A percentile compares a stretch with the other conserved stretches of the same genome.
These are phyloP conservation scores for Spongospora subterranea DNA, from an alignment of 208 protist species.

Conservation along the genomic window DNA sequence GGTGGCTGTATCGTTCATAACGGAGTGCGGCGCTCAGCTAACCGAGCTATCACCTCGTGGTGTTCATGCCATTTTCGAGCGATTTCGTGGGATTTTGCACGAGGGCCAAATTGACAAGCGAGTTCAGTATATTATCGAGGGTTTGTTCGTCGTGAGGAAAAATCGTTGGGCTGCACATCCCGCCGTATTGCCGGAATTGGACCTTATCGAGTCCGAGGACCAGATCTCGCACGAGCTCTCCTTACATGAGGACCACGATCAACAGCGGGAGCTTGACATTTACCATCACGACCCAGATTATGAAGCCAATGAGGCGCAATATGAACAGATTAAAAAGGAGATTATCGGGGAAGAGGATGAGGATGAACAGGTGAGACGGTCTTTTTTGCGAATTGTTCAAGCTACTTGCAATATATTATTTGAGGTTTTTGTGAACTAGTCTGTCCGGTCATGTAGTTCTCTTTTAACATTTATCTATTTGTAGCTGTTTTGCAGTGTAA, in stretches of 20 bases:
- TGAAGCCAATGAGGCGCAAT: constrained; percentile 87
- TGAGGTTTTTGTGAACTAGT: not conserved
- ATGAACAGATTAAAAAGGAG: constrained; percentile 82
- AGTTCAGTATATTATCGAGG: constrained; percentile 94
- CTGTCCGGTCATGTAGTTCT: not conserved
- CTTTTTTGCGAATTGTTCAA: too few species aligned
- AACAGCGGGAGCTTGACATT: constrained; percentile 77
- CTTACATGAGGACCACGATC: constrained; percentile 85
- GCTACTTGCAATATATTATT: too few species aligned
- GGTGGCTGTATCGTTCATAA: constrained; percentile 84
- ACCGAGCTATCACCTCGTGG: constrained; percentile 69
- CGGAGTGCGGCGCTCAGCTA: constrained; percentile 76
- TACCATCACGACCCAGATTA: constrained; percentile 86
- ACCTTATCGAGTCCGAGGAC: constrained; percentile 86
- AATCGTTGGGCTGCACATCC: constrained; percentile 73
- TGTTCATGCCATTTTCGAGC: constrained; percentile 81
- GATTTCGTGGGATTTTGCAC: constrained; percentile 84
- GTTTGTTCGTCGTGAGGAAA: constrained; percentile 72
- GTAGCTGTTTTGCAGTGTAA: not conserved
- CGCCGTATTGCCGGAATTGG: constrained; percentile 84
- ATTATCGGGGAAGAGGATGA: constrained; percentile 86
- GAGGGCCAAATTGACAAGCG: constrained; percentile 89
- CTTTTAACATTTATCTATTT: not conserved
- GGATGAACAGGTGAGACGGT: not conserved
- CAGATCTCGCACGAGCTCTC: constrained; percentile 93